Conservation (phyloP, 139 green algal species). For the Chlamydomonas incerta region DNA sequence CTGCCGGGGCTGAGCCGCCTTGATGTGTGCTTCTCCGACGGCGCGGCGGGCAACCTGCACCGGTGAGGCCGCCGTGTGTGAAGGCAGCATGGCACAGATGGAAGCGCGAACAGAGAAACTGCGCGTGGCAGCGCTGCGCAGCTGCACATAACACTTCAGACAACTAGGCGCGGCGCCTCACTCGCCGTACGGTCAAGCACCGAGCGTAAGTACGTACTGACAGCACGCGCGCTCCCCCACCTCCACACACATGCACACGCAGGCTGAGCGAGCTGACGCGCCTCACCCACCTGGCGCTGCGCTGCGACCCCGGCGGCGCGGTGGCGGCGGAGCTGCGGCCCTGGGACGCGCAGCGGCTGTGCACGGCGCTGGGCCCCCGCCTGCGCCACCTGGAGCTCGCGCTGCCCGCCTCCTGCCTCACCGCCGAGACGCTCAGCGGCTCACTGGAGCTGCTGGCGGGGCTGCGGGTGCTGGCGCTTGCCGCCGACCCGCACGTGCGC, state of each 20-base stretch:
- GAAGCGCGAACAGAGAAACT: too few species aligned
- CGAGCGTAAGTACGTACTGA: too few species aligned
- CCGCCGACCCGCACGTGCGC: background rate
- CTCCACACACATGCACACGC: background rate
- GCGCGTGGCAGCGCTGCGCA: too few species aligned
- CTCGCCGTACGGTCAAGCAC: too few species aligned
- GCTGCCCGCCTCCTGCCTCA: background rate
- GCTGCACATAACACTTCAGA: too few species aligned
- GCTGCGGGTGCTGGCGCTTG: background rate
- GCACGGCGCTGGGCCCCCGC: too few species aligned
- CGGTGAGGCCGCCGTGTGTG: too few species aligned
- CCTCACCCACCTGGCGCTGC: slow-evolving; percentile 7
- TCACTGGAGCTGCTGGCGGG: background rate
- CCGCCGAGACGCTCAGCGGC: background rate
- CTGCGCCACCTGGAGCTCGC: background rate
- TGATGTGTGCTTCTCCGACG: background rate
- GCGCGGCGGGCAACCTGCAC: background rate
- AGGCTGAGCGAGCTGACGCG: background rate
- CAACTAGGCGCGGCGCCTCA: too few species aligned
- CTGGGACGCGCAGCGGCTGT: background rate
- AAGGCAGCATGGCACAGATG: too few species aligned
- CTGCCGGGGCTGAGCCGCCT: background rate
- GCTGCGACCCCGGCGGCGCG: background rate
- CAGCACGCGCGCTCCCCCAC: too few species aligned
- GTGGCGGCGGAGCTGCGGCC: background rate